A percentile compares a stretch with the other conserved stretches of the same genome.
Evolutionary conservation across 331 rosid genomes (phyloP).

Genomic region (Rhamnella rubrinervis): DNA sequence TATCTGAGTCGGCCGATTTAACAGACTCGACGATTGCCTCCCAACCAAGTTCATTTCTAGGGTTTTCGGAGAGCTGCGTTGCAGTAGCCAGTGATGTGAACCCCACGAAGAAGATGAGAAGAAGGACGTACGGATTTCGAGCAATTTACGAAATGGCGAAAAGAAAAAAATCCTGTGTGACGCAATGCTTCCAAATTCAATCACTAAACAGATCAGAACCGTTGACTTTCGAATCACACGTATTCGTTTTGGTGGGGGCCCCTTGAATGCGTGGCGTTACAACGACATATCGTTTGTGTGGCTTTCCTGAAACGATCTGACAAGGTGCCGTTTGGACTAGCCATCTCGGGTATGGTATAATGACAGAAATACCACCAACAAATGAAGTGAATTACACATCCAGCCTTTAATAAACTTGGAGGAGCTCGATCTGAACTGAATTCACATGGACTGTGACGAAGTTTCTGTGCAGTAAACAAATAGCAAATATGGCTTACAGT

Average conservation of each 20-base stretch:
- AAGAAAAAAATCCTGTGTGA: too few species aligned
- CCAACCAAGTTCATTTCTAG: conserved; percentile 57
- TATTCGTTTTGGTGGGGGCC: too few species aligned
- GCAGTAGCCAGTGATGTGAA: too few species aligned
- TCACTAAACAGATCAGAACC: too few species aligned
- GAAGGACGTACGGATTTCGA: background rate
- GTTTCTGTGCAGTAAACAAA: background rate
- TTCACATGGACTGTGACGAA: conserved; percentile 12
- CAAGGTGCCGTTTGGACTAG: too few species aligned
- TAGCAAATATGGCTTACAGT: conserved; percentile 33
- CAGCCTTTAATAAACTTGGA: background rate
- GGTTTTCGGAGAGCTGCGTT: background rate
- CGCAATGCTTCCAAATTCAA: too few species aligned
- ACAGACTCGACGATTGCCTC: conserved; percentile 37
- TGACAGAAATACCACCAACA: background rate
- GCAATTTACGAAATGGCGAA: too few species aligned
- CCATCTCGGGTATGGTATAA: background rate
- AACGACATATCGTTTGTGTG: too few species aligned
- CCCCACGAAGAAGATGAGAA: background rate
- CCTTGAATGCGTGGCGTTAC: too few species aligned
- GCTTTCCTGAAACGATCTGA: too few species aligned
- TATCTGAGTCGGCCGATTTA: conserved; percentile 31
- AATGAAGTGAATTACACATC: background rate
- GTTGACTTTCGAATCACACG: too few species aligned
- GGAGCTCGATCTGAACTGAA: conserved; percentile 6